These are phyloP conservation scores for Jatropha podagrica DNA, from an alignment of 441 rosid species.

Conservation along the genomic window DNA sequence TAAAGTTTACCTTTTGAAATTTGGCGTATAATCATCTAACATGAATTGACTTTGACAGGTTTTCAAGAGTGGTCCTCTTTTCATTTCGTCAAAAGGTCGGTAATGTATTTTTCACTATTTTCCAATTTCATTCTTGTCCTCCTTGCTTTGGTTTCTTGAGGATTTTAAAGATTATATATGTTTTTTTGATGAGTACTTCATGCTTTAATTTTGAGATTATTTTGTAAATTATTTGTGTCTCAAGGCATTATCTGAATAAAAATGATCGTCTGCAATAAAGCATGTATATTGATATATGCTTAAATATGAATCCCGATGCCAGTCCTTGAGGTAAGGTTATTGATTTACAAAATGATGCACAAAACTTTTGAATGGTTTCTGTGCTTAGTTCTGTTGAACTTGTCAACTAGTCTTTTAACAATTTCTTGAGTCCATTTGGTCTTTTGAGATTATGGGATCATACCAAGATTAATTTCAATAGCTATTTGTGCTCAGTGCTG, in stretches of 20 bases:
- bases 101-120: constrained; percentile 17
- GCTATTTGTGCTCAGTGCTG: background rate
- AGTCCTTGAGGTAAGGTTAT: background rate
- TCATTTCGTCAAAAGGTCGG: constrained; percentile 96
- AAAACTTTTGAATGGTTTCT: background rate
- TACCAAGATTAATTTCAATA: background rate
- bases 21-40: constrained; percentile 17
- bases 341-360: background rate
- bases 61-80: constrained; percentile 95
- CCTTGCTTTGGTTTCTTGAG: background rate
- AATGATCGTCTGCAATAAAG: no score
- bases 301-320: no score
- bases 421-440: background rate
- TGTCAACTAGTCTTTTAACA: background rate
- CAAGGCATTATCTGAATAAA: no score
- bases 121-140: constrained; percentile 2
- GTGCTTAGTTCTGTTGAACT: background rate
- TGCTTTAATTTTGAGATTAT: no score
- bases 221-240: no score
- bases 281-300: no score
- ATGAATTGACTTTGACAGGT: constrained; percentile 49
- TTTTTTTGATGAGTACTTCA: no score
- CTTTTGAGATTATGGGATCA: background rate
- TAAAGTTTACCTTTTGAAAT: background rate
- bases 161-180: background rate